Percentiles rank a stretch among this genome's conserved stretches.
phyloP scores from a whole-genome alignment of 2,329 filamentous ascomycete species.

The Rutstroemia sp. region DNA sequence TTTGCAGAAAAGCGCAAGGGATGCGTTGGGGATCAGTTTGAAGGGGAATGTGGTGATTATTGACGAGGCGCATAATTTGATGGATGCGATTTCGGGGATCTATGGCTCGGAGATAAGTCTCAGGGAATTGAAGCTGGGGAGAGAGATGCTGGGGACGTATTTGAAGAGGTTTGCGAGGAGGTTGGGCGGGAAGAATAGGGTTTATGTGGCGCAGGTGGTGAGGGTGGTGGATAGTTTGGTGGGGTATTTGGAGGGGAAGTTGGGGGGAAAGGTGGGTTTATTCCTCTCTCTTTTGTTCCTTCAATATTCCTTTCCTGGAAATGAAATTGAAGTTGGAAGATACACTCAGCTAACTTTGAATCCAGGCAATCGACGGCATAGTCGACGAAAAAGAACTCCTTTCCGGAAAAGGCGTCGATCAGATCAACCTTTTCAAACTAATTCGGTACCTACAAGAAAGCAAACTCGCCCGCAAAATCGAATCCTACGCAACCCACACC shows the following conservation, averaged over 20 bases:
- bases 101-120: slow-evolving; percentile 73
- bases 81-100: slow-evolving; percentile 86
- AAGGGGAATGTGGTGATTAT: slow-evolving; percentile 90
- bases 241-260: slow-evolving; percentile 54
- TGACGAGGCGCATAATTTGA: slow-evolving; percentile 95
- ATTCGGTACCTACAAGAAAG: slow-evolving; percentile 84
- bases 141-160: slow-evolving; percentile 72
- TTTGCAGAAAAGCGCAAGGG: slow-evolving; percentile 77
- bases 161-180: slow-evolving; percentile 82
- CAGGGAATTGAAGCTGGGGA: slow-evolving; percentile 62
- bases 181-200: slow-evolving; percentile 82
- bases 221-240: slow-evolving; percentile 74
- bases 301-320: not conserved
- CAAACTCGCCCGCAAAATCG: slow-evolving; percentile 88
- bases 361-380: slow-evolving; percentile 50
- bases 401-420: slow-evolving; percentile 79
- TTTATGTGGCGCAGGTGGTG: slow-evolving; percentile 83
- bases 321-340: not conserved
- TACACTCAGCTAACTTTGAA: not conserved
- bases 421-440: slow-evolving; percentile 89
- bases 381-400: slow-evolving; percentile 68
- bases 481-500: slow-evolving; percentile 68
- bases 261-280: slow-evolving; percentile 39
- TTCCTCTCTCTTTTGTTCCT: not conserved
- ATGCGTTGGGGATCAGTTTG: slow-evolving; percentile 78